Conservation (phyloP, 345 rosid species). For the Euphorbia peplus region DNA sequence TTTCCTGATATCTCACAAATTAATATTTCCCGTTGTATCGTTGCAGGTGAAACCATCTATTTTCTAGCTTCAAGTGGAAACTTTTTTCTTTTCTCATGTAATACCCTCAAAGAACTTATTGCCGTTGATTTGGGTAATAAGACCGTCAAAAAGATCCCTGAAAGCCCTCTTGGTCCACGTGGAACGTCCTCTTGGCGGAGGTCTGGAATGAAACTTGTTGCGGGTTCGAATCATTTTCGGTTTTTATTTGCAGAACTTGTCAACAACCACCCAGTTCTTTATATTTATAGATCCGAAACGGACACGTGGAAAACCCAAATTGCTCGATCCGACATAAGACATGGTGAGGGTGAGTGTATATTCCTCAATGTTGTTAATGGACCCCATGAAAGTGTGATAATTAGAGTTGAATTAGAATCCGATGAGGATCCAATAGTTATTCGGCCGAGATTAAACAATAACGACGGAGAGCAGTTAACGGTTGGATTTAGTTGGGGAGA, state of each 20-base stretch:
- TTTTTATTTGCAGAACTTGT: constrained; percentile 67
- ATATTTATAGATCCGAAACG: constrained; percentile 41
- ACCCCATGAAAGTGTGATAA: constrained; percentile 42
- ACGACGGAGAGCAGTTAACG: constrained; percentile 13
- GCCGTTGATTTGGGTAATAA: constrained; percentile 48
- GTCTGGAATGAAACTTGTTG: constrained; percentile 64
- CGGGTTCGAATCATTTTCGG: constrained; percentile 45
- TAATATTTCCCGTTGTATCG: too few relatives aligned
- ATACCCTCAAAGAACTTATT: constrained; percentile 47
- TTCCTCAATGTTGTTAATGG: constrained; percentile 48
- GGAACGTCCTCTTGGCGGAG: constrained; percentile 76
- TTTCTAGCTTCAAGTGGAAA: constrained; percentile 55
- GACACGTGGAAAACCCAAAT: constrained; percentile 47
- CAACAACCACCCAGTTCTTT: constrained; percentile 44
- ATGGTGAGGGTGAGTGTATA: constrained; percentile 12
- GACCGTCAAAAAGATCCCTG: constrained; percentile 46
- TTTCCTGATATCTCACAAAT: too few relatives aligned
- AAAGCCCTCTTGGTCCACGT: constrained; percentile 77
- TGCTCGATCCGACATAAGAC: constrained; percentile 21
- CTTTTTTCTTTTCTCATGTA: constrained; percentile 58
- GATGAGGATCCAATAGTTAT: constrained; percentile 29
- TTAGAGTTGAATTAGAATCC: constrained; percentile 27
- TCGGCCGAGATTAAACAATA: constrained; percentile 35
- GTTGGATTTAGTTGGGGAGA: constrained; percentile 25
- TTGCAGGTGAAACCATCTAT: constrained; percentile 56